These are phyloP conservation scores for Xylariaceae sp. DNA, from an alignment of 2,329 filamentous ascomycete species.

Conservation along the genomic window DNA sequence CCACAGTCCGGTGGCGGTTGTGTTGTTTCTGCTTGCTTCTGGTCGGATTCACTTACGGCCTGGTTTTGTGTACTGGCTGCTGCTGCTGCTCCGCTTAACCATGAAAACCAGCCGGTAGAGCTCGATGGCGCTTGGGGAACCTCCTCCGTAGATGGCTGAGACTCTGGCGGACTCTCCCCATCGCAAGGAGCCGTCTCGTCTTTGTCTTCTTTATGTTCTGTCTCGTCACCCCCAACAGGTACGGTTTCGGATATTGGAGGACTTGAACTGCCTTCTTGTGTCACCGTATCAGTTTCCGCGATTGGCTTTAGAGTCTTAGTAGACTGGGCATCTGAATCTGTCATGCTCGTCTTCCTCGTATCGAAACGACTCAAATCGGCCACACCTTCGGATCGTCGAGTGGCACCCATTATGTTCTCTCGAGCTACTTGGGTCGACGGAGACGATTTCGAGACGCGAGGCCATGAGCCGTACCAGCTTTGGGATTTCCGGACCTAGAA, in stretches of 20 bases:
- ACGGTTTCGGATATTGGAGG: constrained; percentile 14
- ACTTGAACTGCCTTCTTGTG: constrained; percentile 27
- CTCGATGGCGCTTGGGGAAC: constrained; percentile 20
- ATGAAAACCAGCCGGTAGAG: constrained; percentile 51
- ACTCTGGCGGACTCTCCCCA: constrained; percentile 4
- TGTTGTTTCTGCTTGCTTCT: constrained; percentile 19
- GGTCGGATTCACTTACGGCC: constrained; percentile 11
- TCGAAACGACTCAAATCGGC: constrained; percentile 50
- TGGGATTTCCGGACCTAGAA: constrained; percentile 45
- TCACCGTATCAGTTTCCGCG: constrained; percentile 22
- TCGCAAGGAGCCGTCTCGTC: not conserved
- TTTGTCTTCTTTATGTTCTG: constrained; percentile 1
- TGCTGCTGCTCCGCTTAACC: constrained; percentile 37
- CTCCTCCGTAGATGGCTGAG: constrained; percentile 9
- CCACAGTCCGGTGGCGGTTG: constrained; percentile 16
- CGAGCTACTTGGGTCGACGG: constrained; percentile 56
- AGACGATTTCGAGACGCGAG: constrained; percentile 48
- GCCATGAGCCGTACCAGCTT: constrained; percentile 62
- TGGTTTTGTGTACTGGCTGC: constrained; percentile 9
- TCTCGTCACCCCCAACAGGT: constrained; percentile 3
- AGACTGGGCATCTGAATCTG: constrained; percentile 30
- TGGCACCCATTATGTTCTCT: constrained; percentile 56
- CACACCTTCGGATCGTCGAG: constrained; percentile 39
- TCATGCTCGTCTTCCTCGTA: constrained; percentile 34
- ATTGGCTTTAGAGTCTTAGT: constrained; percentile 28